Conservation (phyloP, 2,329 filamentous ascomycete genomes). For the Basipetospora sp. region DNA sequence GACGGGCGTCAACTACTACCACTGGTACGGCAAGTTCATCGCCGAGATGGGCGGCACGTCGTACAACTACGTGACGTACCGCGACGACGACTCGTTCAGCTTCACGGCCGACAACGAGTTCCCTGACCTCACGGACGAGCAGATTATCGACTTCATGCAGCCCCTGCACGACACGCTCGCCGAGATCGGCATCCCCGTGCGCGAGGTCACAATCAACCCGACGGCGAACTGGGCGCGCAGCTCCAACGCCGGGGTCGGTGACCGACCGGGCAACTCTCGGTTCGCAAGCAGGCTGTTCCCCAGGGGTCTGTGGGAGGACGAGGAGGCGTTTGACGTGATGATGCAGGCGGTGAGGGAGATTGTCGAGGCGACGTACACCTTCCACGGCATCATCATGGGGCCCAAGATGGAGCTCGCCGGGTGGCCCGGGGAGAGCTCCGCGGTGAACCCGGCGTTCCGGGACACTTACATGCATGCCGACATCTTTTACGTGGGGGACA, state of each 20-base stretch:
- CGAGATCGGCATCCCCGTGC: slow-evolving; percentile 12
- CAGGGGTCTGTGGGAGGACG: slow-evolving; percentile 14
- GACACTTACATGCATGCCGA: slow-evolving; percentile 19
- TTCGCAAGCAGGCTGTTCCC: slow-evolving; percentile 21
- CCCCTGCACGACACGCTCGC: slow-evolving; percentile 23
- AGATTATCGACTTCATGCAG: slow-evolving; percentile 24
- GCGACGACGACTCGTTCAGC: slow-evolving; percentile 11
- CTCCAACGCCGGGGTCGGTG: slow-evolving; percentile 11
- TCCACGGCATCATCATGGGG: slow-evolving; percentile 19
- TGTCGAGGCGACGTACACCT: slow-evolving; percentile 21
- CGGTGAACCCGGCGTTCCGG: slow-evolving; percentile 31
- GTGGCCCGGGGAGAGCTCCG: slow-evolving; percentile 17
- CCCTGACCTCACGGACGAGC: slow-evolving; percentile 13
- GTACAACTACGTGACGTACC: slow-evolving; percentile 19
- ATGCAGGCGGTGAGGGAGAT: slow-evolving; percentile 19
- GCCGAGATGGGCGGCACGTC: slow-evolving; percentile 21
- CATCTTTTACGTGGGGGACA: slow-evolving; percentile 13
- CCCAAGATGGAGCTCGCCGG: slow-evolving; percentile 16
- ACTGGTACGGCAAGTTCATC: slow-evolving; percentile 19
- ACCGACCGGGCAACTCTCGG: slow-evolving; percentile 15
- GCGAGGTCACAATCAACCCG: slow-evolving; percentile 13
- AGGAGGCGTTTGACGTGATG: slow-evolving; percentile 12
- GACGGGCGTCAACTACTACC: slow-evolving; percentile 19
- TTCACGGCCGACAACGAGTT: slow-evolving; percentile 19
- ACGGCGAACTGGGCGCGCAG: slow-evolving; percentile 7